These are phyloP conservation scores for Blastocystis sp. DNA, from an alignment of 352 stramenopile genomes.

Conservation along the genomic window DNA sequence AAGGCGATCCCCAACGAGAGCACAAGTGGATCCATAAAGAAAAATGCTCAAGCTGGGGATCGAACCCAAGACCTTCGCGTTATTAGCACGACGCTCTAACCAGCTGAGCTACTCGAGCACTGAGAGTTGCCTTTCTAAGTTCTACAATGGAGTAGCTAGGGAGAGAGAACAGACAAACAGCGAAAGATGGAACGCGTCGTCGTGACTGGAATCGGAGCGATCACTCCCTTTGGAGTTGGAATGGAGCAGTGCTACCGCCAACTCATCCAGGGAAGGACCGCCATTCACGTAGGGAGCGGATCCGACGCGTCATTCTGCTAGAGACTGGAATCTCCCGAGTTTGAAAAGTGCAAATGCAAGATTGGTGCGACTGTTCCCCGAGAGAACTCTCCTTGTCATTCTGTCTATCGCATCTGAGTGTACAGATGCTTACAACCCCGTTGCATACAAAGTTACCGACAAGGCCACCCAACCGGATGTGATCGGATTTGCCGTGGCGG, in stretches of 20 bases:
- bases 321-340: slow-evolving; percentile 62
- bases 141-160: not conserved
- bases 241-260: slow-evolving; percentile 71
- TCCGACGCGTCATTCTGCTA: not conserved
- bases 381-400: slow-evolving; percentile 45
- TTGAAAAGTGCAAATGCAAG: slow-evolving; percentile 67
- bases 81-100: slow-evolving; percentile 57
- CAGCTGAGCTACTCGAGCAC: slow-evolving; percentile 53
- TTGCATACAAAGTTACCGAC: slow-evolving; percentile 68
- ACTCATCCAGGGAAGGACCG: slow-evolving; percentile 70
- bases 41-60: slow-evolving; percentile 56
- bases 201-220: slow-evolving; percentile 76
- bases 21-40: slow-evolving; percentile 12
- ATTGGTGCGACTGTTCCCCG: slow-evolving; percentile 69
- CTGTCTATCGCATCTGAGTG: slow-evolving; percentile 64
- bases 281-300: slow-evolving; percentile 64
- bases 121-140: not conserved
- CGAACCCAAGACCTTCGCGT: slow-evolving; percentile 54
- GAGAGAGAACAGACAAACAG: not conserved
- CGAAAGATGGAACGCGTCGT: slow-evolving; percentile 70
- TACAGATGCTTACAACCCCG: slow-evolving; percentile 69
- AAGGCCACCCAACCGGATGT: slow-evolving; percentile 64
- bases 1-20: slow-evolving; percentile 11
- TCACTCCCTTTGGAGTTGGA: slow-evolving; percentile 77
- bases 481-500: slow-evolving; percentile 72